Evolutionary conservation across 1,284 basidiomycete species (phyloP).

Genomic region (Inonotus hispidus): DNA sequence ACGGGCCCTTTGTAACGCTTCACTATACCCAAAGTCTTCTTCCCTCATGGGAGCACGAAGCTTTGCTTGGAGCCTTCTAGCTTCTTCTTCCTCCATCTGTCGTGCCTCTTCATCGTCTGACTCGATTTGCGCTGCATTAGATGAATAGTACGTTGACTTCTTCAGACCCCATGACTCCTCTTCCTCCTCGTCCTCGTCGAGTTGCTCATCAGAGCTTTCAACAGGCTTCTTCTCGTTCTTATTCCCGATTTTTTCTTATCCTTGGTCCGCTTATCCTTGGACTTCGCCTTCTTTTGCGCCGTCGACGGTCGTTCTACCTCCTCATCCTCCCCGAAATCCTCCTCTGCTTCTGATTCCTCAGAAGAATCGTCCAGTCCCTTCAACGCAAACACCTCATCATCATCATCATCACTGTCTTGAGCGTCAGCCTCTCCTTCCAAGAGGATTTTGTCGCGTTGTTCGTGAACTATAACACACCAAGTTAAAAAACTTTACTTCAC

Average conservation of each 20-base stretch:
- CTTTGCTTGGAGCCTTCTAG: conserved; percentile 74
- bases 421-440: conserved; percentile 51
- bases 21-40: conserved; percentile 82
- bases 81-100: conserved; percentile 87
- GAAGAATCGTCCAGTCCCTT: conserved; percentile 39
- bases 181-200: conserved; percentile 43
- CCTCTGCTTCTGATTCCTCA: conserved; percentile 41
- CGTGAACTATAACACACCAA: conserved; percentile 46
- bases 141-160: conserved; percentile 79
- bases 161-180: conserved; percentile 72
- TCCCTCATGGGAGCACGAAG: conserved; percentile 68
- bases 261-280: conserved; percentile 3
- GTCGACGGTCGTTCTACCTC: conserved; percentile 30
- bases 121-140: conserved; percentile 73
- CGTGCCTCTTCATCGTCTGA: conserved; percentile 84
- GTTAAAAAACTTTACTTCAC: background rate
- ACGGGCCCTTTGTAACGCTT: conserved; percentile 42
- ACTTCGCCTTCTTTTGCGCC: conserved; percentile 15
- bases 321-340: conserved; percentile 41
- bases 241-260: conserved; percentile 13
- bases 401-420: conserved; percentile 38
- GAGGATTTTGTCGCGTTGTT: conserved; percentile 71
- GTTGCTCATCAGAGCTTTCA: conserved; percentile 16
- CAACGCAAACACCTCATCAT: conserved; percentile 69
- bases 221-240: conserved; percentile 7